These are phyloP conservation scores for Haplosporangium gracile DNA, from an alignment of 192 early-diverging fungal species.

Conservation along the genomic window DNA sequence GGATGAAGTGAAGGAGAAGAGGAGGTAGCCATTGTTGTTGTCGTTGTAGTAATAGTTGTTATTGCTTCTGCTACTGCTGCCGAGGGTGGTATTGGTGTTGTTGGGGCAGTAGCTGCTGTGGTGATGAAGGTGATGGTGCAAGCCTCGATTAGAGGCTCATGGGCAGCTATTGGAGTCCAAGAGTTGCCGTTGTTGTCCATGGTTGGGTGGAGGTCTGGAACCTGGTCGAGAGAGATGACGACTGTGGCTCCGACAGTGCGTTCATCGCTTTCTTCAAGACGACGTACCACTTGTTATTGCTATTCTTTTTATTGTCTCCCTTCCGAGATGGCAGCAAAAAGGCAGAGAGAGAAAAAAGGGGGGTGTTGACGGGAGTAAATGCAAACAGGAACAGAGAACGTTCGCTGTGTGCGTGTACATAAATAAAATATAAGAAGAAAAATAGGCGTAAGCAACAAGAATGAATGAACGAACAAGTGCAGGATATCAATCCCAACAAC, in stretches of 20 bases:
- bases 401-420: background rate
- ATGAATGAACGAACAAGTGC: background rate
- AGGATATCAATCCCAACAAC: background rate
- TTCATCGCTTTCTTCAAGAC: background rate
- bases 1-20: background rate
- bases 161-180: background rate
- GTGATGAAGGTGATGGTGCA: background rate
- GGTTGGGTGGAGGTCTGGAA: background rate
- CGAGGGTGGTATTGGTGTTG: background rate
- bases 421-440: background rate
- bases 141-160: background rate
- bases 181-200: background rate
- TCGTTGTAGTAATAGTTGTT: background rate
- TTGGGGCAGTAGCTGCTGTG: background rate
- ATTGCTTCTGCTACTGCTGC: background rate
- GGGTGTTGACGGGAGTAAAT: background rate
- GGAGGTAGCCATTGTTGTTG: background rate
- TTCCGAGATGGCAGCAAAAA: background rate
- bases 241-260: background rate
- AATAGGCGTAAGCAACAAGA: background rate
- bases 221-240: constrained; percentile 4
- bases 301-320: background rate
- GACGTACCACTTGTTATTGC: background rate
- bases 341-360: background rate
- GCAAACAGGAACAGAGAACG: background rate